Base-by-base conservation (phyloP, 177 flowering plant species). In the Vitis hybrid region DNA sequence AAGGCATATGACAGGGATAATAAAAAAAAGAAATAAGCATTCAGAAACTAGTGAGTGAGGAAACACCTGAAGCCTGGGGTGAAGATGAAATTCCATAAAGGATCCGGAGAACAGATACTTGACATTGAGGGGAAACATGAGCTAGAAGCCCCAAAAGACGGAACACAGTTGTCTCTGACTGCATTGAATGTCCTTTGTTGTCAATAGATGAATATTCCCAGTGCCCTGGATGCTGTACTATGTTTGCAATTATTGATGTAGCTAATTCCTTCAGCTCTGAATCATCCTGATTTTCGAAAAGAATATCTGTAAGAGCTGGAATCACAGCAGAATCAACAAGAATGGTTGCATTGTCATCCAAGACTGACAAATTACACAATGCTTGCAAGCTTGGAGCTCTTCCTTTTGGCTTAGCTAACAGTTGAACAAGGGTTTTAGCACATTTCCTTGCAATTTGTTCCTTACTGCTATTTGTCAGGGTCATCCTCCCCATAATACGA, bases 1-100 rank as follows among this genome's bases (percentile, higher is more conserved):
- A 18, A 63, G 62, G 52, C 45, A n/a, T n/a, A 11, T 63, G 14
- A 10, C 23, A 48, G 18, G 17, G 17, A 48, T 23, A 18, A 52
- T 4, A 67, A 21, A 39, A 39, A 39, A 39, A 39, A 39, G 8
- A 39, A 39, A 7, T 7, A 39, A 39, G 8, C 45, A 4, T 39
- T 39, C 45, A 39, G 56, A 45, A 56, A 49, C 26, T 11, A 9
- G 60, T 61, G 12, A 65, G 64, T 23, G 13, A 74, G 66, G 62
- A 70, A 65, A 56, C 71, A 87, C 91, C 91, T 77, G 89, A 79
- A 62, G 91, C 88, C 64, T 83, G 86, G 48, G 91, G 91, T 60
- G 91, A 87, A 56, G 89, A 81, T 39, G 83, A 80, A 60, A 85
- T 81, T 67, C 89, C 87, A 70, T 17, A 80, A 12, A 87, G 78